Evolutionary conservation across 169 alveolate species (phyloP), one percentile per base, ranked within the genome.

Genomic region (Toxoplasma gondii): DNA sequence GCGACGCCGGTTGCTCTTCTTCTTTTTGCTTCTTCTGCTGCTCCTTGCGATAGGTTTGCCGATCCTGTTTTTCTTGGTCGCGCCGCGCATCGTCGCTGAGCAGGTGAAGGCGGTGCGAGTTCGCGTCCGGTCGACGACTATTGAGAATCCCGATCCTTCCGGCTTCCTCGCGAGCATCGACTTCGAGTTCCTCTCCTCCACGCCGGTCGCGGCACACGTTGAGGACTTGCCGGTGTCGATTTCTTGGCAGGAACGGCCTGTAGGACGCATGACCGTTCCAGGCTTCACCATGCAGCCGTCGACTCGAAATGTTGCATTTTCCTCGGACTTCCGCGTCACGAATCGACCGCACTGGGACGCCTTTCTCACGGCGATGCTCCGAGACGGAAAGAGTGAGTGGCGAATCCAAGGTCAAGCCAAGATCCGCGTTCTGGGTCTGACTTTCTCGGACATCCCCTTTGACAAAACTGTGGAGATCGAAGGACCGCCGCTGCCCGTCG

Each of bases 401-500:
- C n/a, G 74, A 16, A 91, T 91, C 12, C 10, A 7, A 31, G 94
- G 94, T 19, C 27, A 10, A 0, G 39, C 91, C 1, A 31, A 38
- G 78, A 49, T 91, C 78, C 44, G 39, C 24, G 53, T 83, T 19
- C 34, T 91, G 5, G 94, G 94, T 0, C 88, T 91, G 64, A 69
- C 90, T 34, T 91, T 45, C 49, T 10, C 43, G 22, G n/a, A 45
- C 58, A 91, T 91, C 58, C 94, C 94, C 34, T 91, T 74, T 54
- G 80, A 31, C 24, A 43, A 70, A 38, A 22, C 45, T 39, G 91
- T 91, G 38, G 90, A 39, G 54, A 84, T 91, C 1, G 84, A 91
- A 29, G 94, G 91, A 49, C 58, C 43, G 43, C 90, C 90, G 34
- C 41, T 78, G 27, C 86, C 86, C 29, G 74, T 16, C 74, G n/a